Conservation (phyloP, 2,329 filamentous ascomycete species). For the Arthrocladium fulminans region DNA sequence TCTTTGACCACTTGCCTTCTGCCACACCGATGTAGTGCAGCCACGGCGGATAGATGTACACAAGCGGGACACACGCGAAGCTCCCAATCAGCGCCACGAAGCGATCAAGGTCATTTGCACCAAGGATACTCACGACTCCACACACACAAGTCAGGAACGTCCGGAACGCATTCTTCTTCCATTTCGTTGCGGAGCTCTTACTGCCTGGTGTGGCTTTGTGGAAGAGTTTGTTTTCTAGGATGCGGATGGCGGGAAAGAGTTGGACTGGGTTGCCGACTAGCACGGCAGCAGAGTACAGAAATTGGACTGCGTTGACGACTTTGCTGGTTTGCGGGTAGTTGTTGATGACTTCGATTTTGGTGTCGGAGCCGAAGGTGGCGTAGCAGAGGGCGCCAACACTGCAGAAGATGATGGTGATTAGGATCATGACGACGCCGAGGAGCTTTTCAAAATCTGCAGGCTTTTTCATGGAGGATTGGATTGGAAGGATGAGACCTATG, state of each 20-base stretch:
- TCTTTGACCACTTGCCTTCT: conserved; percentile 45
- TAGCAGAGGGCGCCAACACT: conserved; percentile 66
- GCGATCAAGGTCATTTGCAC: conserved; percentile 61
- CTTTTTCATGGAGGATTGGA: conserved; percentile 65
- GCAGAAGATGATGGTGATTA: conserved; percentile 65
- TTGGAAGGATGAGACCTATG: conserved; percentile 66
- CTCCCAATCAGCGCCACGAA: conserved; percentile 67
- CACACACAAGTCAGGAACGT: conserved; percentile 50
- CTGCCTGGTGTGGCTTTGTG: conserved; percentile 50
- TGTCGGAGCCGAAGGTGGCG: conserved; percentile 60
- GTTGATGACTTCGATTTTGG: conserved; percentile 65
- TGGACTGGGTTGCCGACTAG: conserved; percentile 67
- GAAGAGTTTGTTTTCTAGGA: conserved; percentile 60
- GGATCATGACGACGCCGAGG: conserved; percentile 59
- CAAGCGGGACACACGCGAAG: conserved; percentile 64
- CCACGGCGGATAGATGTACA: conserved; percentile 67
- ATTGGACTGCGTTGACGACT: conserved; percentile 68
- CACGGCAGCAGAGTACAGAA: conserved; percentile 64
- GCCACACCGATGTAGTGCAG: conserved; percentile 62
- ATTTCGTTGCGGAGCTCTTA: conserved; percentile 56
- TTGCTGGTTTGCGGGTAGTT: conserved; percentile 63
- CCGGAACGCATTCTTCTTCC: conserved; percentile 65
- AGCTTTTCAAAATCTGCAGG: conserved; percentile 59
- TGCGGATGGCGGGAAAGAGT: conserved; percentile 63
- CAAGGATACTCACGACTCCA: conserved; percentile 52